Evolutionary conservation across 805 yeast species (phyloP).

Genomic region (Hanseniaspora meyeri): DNA sequence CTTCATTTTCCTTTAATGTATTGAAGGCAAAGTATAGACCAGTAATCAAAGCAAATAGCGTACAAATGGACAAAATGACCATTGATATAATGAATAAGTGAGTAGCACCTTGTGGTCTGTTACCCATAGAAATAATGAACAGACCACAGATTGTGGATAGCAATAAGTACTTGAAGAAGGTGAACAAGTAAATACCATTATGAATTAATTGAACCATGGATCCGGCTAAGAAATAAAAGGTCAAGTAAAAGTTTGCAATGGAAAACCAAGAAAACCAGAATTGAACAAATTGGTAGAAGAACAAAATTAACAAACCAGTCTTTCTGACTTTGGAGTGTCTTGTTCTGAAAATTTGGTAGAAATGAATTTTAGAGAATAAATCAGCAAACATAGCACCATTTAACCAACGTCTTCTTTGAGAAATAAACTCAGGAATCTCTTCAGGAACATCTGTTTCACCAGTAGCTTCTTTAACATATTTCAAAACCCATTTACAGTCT

Average conservation of each 20-base stretch:
- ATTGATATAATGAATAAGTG: slow-evolving; percentile 63
- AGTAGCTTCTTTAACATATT: slow-evolving; percentile 81
- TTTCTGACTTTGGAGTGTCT: slow-evolving; percentile 76
- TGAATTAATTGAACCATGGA: slow-evolving; percentile 49
- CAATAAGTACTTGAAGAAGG: slow-evolving; percentile 74
- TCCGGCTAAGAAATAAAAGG: slow-evolving; percentile 87
- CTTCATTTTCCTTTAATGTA: slow-evolving; percentile 33
- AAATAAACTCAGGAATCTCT: slow-evolving; percentile 79
- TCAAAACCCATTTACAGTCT: slow-evolving; percentile 74
- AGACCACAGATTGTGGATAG: slow-evolving; percentile 75
- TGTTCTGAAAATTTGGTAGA: slow-evolving; percentile 78
- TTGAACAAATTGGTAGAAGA: slow-evolving; percentile 71
- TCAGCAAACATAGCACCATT: slow-evolving; percentile 98
- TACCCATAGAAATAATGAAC: slow-evolving; percentile 89
- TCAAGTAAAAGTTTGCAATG: slow-evolving; percentile 78
- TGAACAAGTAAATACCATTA: slow-evolving; percentile 69
- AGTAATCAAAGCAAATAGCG: slow-evolving; percentile 65
- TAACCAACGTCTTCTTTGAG: slow-evolving; percentile 96
- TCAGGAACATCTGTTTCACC: slow-evolving; percentile 98
- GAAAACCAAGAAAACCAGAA: slow-evolving; percentile 85
- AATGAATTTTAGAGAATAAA: slow-evolving; percentile 71
- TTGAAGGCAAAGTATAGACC: slow-evolving; percentile 68
- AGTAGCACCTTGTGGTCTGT: slow-evolving; percentile 92
- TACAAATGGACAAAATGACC: slow-evolving; percentile 61
- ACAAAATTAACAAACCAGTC: slow-evolving; percentile 71